phyloP scores from a whole-genome alignment of 1,284 basidiomycete species.

The Filobasidium uniguttulatum region DNA sequence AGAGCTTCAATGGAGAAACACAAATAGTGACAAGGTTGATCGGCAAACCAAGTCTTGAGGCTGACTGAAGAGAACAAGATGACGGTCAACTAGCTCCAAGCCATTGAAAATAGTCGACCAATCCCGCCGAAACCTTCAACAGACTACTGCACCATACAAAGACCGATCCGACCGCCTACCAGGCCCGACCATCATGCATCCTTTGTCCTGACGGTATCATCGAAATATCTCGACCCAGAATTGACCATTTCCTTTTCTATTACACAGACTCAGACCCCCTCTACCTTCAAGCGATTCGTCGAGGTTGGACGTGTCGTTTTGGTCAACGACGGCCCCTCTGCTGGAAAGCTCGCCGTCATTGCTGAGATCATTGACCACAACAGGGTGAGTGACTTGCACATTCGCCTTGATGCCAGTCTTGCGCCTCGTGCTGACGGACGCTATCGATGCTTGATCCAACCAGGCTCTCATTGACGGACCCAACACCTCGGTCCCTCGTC shows the following conservation, averaged over 20 bases:
- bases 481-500: constrained; percentile 76
- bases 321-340: constrained; percentile 72
- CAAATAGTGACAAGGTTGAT: no score
- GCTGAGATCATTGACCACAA: constrained; percentile 98
- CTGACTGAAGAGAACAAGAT: no score
- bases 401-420: not conserved
- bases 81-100: no score
- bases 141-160: no score
- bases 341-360: constrained; percentile 87
- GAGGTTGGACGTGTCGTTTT: constrained; percentile 99
- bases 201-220: no score
- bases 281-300: constrained; percentile 92
- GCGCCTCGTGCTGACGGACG: not conserved
- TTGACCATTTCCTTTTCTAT: not conserved
- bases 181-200: no score
- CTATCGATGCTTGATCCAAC: no score
- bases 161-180: no score
- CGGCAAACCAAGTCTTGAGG: no score
- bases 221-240: not conserved
- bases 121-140: no score
- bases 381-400: constrained; percentile 58
- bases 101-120: no score
- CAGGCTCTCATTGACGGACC: constrained; percentile 95
- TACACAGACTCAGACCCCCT: constrained; percentile 39
- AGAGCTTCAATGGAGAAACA: no score